phyloP scores from a whole-genome alignment of 2,329 filamentous ascomycete species.

The Fusarium humuli region DNA sequence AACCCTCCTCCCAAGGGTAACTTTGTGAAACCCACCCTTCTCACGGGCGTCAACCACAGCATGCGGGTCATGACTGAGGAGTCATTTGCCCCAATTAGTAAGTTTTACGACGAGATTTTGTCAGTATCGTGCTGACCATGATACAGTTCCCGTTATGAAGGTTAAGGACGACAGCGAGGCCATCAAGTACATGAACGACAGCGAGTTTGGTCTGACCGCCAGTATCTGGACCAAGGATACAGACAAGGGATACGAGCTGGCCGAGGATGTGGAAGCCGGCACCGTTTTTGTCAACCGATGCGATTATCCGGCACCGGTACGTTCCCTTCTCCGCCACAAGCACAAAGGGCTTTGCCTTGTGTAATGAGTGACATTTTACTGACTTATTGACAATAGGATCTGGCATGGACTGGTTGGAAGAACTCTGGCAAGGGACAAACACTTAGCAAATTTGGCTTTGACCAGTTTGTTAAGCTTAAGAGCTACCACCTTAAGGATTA shows the following conservation, averaged over 20 bases:
- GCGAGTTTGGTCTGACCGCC: slow-evolving; percentile 93
- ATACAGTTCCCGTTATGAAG: slow-evolving; percentile 77
- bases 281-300: slow-evolving; percentile 97
- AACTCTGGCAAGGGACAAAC: slow-evolving; percentile 94
- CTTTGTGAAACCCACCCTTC: slow-evolving; percentile 86
- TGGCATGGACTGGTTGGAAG: slow-evolving; percentile 98
- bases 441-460: slow-evolving; percentile 89
- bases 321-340: slow-evolving; percentile 47
- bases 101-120: background rate
- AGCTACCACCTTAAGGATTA: slow-evolving; percentile 93
- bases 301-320: slow-evolving; percentile 90
- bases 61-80: slow-evolving; percentile 95
- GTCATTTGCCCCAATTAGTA: slow-evolving; percentile 75
- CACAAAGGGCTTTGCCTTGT: slow-evolving; percentile 18
- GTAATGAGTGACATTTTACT: slow-evolving; percentile 15
- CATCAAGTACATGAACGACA: slow-evolving; percentile 89
- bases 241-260: slow-evolving; percentile 77
- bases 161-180: slow-evolving; percentile 86
- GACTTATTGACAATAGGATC: slow-evolving; percentile 67
- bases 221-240: slow-evolving; percentile 97
- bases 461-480: slow-evolving; percentile 96
- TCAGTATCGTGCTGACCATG: slow-evolving; percentile 9
- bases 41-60: slow-evolving; percentile 81
- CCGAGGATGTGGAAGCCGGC: slow-evolving; percentile 86
- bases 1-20: slow-evolving; percentile 82